phyloP scores from a whole-genome alignment of 2,329 filamentous ascomycete species.

The Exophiala spinifera region DNA sequence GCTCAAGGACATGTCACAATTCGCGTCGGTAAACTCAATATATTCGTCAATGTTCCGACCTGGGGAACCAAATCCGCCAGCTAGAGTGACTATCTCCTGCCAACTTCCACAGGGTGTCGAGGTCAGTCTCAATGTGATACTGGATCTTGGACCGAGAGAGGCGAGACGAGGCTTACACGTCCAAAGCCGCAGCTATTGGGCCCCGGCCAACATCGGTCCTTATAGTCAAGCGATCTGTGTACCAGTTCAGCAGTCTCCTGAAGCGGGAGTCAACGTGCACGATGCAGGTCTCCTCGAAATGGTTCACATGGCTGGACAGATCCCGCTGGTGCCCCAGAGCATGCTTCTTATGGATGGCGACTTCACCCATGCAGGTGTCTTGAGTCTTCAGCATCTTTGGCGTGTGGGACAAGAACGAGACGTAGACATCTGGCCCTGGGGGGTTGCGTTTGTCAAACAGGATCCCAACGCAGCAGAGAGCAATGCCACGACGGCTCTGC shows the following conservation, averaged over 20 bases:
- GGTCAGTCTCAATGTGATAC: constrained; percentile 57
- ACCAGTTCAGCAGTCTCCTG: constrained; percentile 32
- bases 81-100: constrained; percentile 75
- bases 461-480: constrained; percentile 24
- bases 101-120: constrained; percentile 59
- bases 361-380: constrained; percentile 59
- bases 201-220: constrained; percentile 93
- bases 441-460: constrained; percentile 67
- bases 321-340: constrained; percentile 75
- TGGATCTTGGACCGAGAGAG: constrained; percentile 38
- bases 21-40: constrained; percentile 67
- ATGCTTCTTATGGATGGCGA: constrained; percentile 57
- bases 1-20: constrained; percentile 76
- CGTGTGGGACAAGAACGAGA: constrained; percentile 71
- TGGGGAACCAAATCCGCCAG: constrained; percentile 72
- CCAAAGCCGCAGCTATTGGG: constrained; percentile 93
- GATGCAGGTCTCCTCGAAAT: constrained; percentile 31
- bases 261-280: constrained; percentile 30
- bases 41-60: constrained; percentile 69
- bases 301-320: constrained; percentile 81
- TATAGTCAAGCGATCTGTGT: constrained; percentile 83
- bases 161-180: constrained; percentile 68
- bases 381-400: constrained; percentile 87
- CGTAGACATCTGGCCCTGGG: constrained; percentile 71
- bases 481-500: constrained; percentile 39